These are phyloP conservation scores for Lepidium campestre DNA, from an alignment of 441 rosid species.

Conservation along the genomic window DNA sequence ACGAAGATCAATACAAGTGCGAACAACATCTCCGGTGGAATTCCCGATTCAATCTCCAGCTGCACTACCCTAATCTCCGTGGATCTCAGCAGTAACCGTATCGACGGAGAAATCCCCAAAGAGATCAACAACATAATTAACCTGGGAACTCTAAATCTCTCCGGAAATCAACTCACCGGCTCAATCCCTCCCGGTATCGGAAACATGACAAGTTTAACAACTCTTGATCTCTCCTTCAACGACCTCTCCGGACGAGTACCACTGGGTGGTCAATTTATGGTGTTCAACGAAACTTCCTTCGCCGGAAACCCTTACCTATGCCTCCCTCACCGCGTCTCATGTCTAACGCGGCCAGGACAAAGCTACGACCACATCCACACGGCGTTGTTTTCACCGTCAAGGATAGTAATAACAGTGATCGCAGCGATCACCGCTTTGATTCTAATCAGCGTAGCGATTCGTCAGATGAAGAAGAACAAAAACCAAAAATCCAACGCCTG, in stretches of 20 bases:
- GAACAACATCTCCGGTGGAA: conserved; percentile 53
- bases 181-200: conserved; percentile 58
- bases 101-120: conserved; percentile 52
- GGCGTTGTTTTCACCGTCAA: conserved; percentile 33
- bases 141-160: conserved; percentile 55
- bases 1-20: conserved; percentile 42
- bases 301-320: conserved; percentile 70
- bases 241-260: conserved; percentile 61
- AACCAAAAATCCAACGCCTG: conserved; percentile 47
- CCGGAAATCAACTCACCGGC: conserved; percentile 63
- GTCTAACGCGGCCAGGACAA: conserved; percentile 28
- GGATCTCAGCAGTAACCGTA: conserved; percentile 61
- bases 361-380: conserved; percentile 26
- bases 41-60: conserved; percentile 43
- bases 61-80: conserved; percentile 46
- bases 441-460: conserved; percentile 38
- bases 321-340: conserved; percentile 32
- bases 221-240: conserved; percentile 69
- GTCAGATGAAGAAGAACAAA: conserved; percentile 41
- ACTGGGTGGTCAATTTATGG: conserved; percentile 62
- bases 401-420: conserved; percentile 39
- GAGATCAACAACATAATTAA: conserved; percentile 38
- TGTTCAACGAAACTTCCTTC: conserved; percentile 62
- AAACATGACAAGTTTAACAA: conserved; percentile 64
- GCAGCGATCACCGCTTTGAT: conserved; percentile 35